Base-by-base conservation (phyloP, 2,329 filamentous ascomycete species). In the Zopfia rhizophila region DNA sequence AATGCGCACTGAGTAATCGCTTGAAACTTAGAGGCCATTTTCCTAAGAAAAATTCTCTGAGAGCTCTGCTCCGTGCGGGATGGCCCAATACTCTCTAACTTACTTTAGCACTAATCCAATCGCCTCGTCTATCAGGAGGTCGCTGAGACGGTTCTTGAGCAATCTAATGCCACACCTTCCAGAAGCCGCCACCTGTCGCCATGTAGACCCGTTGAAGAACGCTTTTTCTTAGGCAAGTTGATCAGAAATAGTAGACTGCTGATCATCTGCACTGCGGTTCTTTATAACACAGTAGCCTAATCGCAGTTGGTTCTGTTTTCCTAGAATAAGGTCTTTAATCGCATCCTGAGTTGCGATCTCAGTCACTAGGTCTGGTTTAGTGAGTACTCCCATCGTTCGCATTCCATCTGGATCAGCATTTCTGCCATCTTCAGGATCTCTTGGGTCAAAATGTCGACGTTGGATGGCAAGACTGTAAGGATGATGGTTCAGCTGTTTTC, bases 401-500 rank as follows among this genome's bases (percentile, higher is more conserved):
- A 56, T 41, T 4, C 69, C 68, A 1, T 55, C 23, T 5, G 44
- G 38, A 47, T 77, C 74, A 8, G 51, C 48, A 5, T 66, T 51
- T n/a, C n/a, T n/a, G 76, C 75, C 27, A 76, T 58, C 17, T 71
- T 61, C 1, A 80, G 58, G 24, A 81, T 78, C 22, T 75, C 70
- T 38, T 80, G 75, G 0, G 70, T 79, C 0, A 70, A 72, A 19
- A 78, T 65, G 38, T 82, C 77, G 3, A 72, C 69, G 19, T 59
- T 61, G 3, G 47, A 28, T 3, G 53, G 48, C 10, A 61, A 17
- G 3, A 63, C 52, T 3, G 56, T 47, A 7, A 63, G 52, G 13
- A 62, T 55, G 19, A 64, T 51, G 5, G 53, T 58, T 2, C 59
- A 50, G 3, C 23, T 36, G 18, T 64, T 51, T 23, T 36, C 7